Evolutionary conservation across 441 rosid species (phyloP).

Genomic region (Kokia cookei): DNA sequence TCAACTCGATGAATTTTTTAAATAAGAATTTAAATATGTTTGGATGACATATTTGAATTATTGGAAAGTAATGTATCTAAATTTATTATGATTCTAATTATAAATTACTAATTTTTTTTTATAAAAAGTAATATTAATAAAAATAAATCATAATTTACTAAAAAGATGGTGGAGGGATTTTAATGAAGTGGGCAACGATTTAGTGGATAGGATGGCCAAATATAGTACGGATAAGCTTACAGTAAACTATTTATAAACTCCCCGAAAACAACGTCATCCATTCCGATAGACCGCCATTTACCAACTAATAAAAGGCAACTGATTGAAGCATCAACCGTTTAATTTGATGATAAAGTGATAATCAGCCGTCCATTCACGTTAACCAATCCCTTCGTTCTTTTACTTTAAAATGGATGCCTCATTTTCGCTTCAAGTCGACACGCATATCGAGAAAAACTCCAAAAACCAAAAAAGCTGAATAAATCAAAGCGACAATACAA

Average conservation of each 20-base stretch:
- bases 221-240: neutral
- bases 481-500: neutral
- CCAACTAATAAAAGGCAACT: neutral
- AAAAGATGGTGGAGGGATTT: neutral
- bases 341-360: neutral
- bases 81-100: no score
- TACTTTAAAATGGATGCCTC: neutral
- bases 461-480: neutral
- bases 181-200: neutral
- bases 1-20: no score
- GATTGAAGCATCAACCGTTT: neutral
- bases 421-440: slow-evolving; percentile 7
- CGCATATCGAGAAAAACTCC: slow-evolving; percentile 2
- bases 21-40: no score
- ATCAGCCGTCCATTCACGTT: neutral
- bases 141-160: no score
- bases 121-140: no score
- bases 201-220: neutral
- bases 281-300: no score
- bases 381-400: neutral
- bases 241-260: neutral
- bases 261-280: neutral
- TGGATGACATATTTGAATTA: no score
- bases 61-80: no score
- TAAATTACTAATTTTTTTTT: no score